These are phyloP conservation scores for Cryptococcus floricola DNA, from an alignment of 1,284 basidiomycete species.

Conservation along the genomic window DNA sequence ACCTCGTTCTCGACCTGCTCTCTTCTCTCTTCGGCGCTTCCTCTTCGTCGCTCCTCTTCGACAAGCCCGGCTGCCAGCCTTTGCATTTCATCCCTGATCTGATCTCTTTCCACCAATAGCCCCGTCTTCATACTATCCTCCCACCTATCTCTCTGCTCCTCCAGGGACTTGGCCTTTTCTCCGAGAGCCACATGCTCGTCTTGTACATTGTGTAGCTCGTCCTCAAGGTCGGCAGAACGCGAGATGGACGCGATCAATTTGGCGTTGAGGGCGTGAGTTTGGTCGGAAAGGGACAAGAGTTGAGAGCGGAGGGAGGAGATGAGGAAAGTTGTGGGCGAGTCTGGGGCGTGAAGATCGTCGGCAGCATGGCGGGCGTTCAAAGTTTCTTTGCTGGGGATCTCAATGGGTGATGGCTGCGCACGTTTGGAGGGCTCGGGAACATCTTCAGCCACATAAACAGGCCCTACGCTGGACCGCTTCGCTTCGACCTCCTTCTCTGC, in stretches of 20 bases:
- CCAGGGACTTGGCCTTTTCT: constrained; percentile 71
- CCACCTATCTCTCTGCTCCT: constrained; percentile 49
- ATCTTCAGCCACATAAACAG: too few relatives aligned
- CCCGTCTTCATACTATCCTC: constrained; percentile 61
- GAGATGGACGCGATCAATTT: constrained; percentile 92
- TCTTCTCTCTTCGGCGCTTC: constrained; percentile 80
- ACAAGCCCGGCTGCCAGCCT: constrained; percentile 90
- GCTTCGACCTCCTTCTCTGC: too few relatives aligned
- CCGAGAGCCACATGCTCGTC: constrained; percentile 51
- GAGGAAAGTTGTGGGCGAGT: constrained; percentile 52
- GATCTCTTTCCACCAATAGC: constrained; percentile 82
- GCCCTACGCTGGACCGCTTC: too few relatives aligned
- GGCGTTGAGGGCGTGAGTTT: constrained; percentile 82
- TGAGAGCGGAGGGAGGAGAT: constrained; percentile 74
- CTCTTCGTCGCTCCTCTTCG: constrained; percentile 85
- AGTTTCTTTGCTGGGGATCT: too few relatives aligned
- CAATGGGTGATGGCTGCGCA: too few relatives aligned
- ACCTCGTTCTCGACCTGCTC: constrained; percentile 77
- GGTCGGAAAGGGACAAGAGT: constrained; percentile 78
- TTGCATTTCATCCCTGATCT: constrained; percentile 88
- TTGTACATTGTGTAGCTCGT: constrained; percentile 66
- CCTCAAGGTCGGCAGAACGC: constrained; percentile 87
- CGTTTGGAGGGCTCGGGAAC: too few relatives aligned
- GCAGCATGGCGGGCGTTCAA: constrained; percentile 22
- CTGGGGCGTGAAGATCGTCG: constrained; percentile 39